These are phyloP conservation scores for Bertia moriformis DNA, from an alignment of 2,329 filamentous ascomycete species.

Conservation along the genomic window DNA sequence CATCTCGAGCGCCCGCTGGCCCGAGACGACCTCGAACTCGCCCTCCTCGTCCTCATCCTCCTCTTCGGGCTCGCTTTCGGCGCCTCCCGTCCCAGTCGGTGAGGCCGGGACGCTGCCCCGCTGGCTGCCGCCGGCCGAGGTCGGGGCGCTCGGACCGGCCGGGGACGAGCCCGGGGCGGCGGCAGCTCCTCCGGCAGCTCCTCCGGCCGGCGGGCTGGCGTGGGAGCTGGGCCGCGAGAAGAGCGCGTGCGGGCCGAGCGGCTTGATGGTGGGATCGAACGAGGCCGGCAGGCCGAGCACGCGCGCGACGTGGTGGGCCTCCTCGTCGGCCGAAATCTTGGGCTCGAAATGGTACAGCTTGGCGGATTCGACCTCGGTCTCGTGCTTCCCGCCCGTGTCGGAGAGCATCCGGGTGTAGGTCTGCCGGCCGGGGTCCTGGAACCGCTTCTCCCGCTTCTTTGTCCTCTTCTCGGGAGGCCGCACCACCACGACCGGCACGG, in stretches of 20 bases:
- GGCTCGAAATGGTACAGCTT: constrained; percentile 38
- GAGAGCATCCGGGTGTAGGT: constrained; percentile 68
- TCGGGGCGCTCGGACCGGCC: not conserved
- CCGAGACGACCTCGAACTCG: constrained; percentile 24
- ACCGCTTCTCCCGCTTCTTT: constrained; percentile 78
- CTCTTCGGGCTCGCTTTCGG: constrained; percentile 20
- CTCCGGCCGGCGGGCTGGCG: not conserved
- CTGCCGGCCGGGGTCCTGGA: constrained; percentile 59
- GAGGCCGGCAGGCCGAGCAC: constrained; percentile 46
- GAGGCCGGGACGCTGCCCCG: constrained; percentile 7
- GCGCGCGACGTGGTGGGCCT: constrained; percentile 49
- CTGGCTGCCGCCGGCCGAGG: constrained; percentile 4
- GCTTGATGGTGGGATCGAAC: constrained; percentile 51
- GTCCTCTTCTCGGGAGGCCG: constrained; percentile 73
- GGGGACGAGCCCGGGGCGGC: no score
- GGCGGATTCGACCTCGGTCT: constrained; percentile 36
- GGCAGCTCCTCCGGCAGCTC: not conserved
- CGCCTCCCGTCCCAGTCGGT: constrained; percentile 21
- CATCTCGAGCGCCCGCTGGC: constrained; percentile 22
- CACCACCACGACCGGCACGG: constrained; percentile 84
- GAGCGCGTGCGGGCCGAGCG: constrained; percentile 22
- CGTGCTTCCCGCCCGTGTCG: constrained; percentile 39
- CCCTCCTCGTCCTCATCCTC: constrained; percentile 21
- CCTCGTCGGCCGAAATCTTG: constrained; percentile 40
- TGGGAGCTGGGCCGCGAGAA: constrained; percentile 8